A percentile compares a stretch with the other conserved stretches of the same genome.
Evolutionary conservation across 169 alveolate genomes (phyloP).

Genomic region (Cystoisospora suis): DNA sequence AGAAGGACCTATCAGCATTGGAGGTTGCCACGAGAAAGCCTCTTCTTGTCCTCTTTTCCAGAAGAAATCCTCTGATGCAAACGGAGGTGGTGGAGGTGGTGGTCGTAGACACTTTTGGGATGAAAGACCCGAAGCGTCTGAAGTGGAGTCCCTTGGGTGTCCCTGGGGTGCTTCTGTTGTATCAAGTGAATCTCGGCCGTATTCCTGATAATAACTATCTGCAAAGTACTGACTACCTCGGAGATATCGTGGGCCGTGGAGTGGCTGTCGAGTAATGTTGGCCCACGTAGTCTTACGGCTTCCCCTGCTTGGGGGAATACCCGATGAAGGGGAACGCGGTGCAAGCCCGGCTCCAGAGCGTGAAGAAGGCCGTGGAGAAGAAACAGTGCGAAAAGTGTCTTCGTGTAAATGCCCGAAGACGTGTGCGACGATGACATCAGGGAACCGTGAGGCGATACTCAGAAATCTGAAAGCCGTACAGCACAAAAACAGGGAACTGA

Average conservation of each 20-base stretch:
- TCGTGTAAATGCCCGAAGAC: not conserved
- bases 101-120: not conserved
- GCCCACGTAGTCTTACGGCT: too few relatives aligned
- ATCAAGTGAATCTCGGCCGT: too few relatives aligned
- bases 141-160: too few relatives aligned
- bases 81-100: not conserved
- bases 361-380: not conserved
- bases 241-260: too few relatives aligned
- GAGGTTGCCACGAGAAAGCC: not conserved
- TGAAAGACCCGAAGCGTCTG: not conserved
- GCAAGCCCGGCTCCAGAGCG: not conserved
- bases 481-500: too few relatives aligned
- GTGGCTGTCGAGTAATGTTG: too few relatives aligned
- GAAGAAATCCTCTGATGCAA: not conserved
- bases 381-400: not conserved
- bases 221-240: too few relatives aligned
- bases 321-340: not conserved
- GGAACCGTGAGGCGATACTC: not conserved
- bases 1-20: not conserved
- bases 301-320: not conserved
- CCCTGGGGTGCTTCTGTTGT: too few relatives aligned
- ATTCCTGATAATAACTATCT: too few relatives aligned
- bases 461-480: not conserved
- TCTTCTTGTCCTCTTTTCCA: not conserved
- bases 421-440: not conserved